Percentiles rank a stretch among this genome's conserved stretches.
Conservation (phyloP, 768 basidiomycete species). For the Tulasnella sp. region DNA sequence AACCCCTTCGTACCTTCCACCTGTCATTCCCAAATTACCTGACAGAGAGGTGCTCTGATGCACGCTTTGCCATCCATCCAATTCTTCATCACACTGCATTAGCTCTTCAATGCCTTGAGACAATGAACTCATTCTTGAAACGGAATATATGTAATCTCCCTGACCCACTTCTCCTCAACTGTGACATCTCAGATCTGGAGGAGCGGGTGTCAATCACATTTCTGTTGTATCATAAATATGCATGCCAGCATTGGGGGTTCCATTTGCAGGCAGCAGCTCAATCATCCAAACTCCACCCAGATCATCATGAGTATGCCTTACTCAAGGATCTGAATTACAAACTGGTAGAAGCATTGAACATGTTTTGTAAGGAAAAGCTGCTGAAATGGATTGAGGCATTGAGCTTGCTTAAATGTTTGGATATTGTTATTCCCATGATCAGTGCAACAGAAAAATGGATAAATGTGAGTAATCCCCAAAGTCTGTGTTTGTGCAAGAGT, state of each 20-base stretch:
- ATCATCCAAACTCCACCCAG: not conserved
- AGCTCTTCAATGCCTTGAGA: not conserved
- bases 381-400: slow-evolving; percentile 1
- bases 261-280: not conserved
- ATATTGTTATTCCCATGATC: not conserved
- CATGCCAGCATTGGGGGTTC: not conserved
- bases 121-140: not conserved
- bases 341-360: too few species aligned
- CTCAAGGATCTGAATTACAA: too few species aligned
- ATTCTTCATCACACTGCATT: not conserved
- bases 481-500: not conserved
- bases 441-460: not conserved
- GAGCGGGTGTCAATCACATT: not conserved
- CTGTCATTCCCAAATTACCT: slow-evolving; percentile 13
- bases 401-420: not conserved
- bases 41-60: not conserved
- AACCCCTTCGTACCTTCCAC: slow-evolving; percentile 6
- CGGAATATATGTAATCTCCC: not conserved
- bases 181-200: not conserved
- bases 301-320: too few species aligned
- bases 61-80: not conserved
- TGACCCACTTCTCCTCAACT: not conserved
- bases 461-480: not conserved
- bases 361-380: not conserved
- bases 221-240: not conserved